Base-by-base conservation (phyloP, 2,329 filamentous ascomycete species). In the Mycosphaerella sp. region DNA sequence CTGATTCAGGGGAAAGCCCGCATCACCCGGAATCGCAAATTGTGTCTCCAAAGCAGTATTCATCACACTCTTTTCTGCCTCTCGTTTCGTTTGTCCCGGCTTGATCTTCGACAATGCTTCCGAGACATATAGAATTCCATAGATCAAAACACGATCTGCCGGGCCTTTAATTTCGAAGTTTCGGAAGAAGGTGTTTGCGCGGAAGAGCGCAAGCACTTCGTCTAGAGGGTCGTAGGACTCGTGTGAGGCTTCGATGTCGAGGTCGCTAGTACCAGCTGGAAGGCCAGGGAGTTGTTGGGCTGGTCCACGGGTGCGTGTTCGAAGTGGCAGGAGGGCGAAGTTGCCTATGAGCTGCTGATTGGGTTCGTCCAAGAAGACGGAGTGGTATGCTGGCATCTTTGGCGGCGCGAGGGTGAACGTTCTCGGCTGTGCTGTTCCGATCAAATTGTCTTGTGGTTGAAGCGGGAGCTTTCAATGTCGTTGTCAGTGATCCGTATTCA, bases 121-220 rank as follows among this genome's bases (percentile, higher is more conserved):
- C 72, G 85, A 91, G 65, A 97, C 80, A 72, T 91, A 97, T 68
- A 95, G 79, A 69, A 96, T 98, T 57, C 91, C 91, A 74, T 98
- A 98, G 66, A 97, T 90, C 61, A 98, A 79, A 66, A 97, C 82
- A 36, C 93, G 81, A 73, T 98, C 93, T 52, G 93, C 91, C 21
- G 89, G 87, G 12, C 93, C 93, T 73, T 95, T 91, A 75, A 97
- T 95, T 78, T 97, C 93, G 66, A 98, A 98, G 79, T 97, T 98
- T 66, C 93, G 87, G 79, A 97, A 98, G 73, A 98, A 91, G 54
- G 91, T 96, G 77, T 98, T 97, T 64, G 93, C 91, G 59, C 93
- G 88, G 79, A 97, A 98, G 44, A 97, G 81, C 10, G 85, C 80
- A 49, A 98, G 80, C 45, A 94, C 84, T 76, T 98, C 93, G 73